Evolutionary conservation across 345 rosid species (phyloP), one percentile per base, ranked within the genome.

Genomic region (Arabidopsis arenosa): DNA sequence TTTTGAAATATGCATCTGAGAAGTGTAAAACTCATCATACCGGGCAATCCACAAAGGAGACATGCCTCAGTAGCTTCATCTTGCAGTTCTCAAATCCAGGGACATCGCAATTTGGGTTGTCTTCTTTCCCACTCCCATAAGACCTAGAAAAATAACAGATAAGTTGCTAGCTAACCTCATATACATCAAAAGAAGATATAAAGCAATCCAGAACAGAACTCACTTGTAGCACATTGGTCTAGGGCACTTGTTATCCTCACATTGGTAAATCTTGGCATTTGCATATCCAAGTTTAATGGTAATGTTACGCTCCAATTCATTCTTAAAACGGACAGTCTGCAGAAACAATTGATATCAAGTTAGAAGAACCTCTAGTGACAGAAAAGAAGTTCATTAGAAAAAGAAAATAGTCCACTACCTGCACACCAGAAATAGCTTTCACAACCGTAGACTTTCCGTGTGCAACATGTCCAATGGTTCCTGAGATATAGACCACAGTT

Each of bases 281-380:
- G 97, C 97, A 83, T 95, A 92, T 28, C 99, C 99, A 86, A 95
- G 97, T 82, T 95, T 95, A 67, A 95, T 95, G n/a, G 99, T 95
- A 72, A 95, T 95, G 41, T 95, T 95, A 30, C 97, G 90, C 84
- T 95, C 97, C 83, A 95, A 76, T 68, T 95, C 99, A 68, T 92
- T 95, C 74, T 95, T 95, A 70, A 95, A 95, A 74, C 94, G 96
- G 68, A 95, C 99, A 77, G 99, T 95, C 99, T 92, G 79, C 57
- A 83, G 15, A 79, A 23, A 23, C 5, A 11, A 44, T 14, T 3
- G 1, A 47, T 36, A 28, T 4, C 5, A 58, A 58, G 47, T 35
- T 44, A 44, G 2, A 58, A 47, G 61, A 59, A 17, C 59, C 36
- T 71, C 11, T 23, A 15, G 6, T 11, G 14, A 30, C 26, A 23